Evolutionary conservation across 2,329 filamentous ascomycete genomes (phyloP), one percentile per base, ranked within the genome.

Genomic region (Sclerotinia glacialis): DNA sequence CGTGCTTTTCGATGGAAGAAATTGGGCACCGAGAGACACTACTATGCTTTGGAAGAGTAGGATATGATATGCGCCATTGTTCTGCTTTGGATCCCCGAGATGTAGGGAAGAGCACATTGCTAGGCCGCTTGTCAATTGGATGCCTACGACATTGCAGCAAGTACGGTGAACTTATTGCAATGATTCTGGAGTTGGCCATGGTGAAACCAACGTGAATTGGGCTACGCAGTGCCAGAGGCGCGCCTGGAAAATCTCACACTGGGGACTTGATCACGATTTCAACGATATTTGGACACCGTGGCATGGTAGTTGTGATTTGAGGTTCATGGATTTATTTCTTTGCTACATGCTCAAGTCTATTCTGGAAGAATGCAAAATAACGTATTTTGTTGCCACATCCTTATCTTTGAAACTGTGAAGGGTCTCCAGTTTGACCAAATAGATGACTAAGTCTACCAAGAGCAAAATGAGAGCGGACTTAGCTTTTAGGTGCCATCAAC

Each of bases 391-490:
- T 44, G 16, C 16, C 21, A 12, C 54, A 44, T 44, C 16, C 14
- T 58, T 28, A 12, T 23, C 28, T 26, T 7, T 7, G 2, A 28
- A 21, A n/a, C 2, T 44, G n/a, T 42, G n/a, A 42, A 56, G 7
- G 16, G 42, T 47, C 23, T 26, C 12, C 31, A 14, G 5, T 23
- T 11, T 16, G 21, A 18, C 28, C n/a, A 37, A 47, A 37, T 21
- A 21, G 44, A 12, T 37, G 44, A 60, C 44, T 6, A 49, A 40
- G 21, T 49, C 44, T 37, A 21, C 6, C 31, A 37, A 23, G 18
- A 60, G n/a, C 37, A 21, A 60, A 49, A 49, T 60, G 58, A 60
- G 58, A 60, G 44, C 21, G 44, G 28, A 60, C 58, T 60, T 60
- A 60, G 14, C 58, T 60, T 60, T 60, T 37, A 34, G 26, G 44